A percentile compares a stretch with the other conserved stretches of the same genome.
Conservation (phyloP, 805 yeast genomes). For the Suhomyces canberraensis region DNA sequence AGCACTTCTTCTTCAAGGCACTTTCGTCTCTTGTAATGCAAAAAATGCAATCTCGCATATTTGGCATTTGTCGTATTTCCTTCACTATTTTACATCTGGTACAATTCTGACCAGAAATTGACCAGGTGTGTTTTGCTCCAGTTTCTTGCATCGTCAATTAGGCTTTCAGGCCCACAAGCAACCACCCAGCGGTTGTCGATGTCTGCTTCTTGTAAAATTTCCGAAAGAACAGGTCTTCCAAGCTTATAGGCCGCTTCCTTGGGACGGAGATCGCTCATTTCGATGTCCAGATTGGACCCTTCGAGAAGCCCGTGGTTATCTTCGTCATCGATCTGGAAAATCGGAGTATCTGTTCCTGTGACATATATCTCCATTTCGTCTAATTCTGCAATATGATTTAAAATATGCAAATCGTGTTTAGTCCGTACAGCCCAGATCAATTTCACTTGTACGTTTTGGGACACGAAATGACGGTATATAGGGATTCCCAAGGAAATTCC, state of each 20-base stretch:
- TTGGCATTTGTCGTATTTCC: too few relatives aligned
- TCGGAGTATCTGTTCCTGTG: slow-evolving; percentile 6
- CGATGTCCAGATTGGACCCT: slow-evolving; percentile 7
- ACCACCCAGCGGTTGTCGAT: slow-evolving; percentile 46
- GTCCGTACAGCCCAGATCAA: slow-evolving; percentile 56
- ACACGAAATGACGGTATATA: slow-evolving; percentile 40
- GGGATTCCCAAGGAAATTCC: slow-evolving; percentile 67
- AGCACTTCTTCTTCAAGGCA: too few relatives aligned
- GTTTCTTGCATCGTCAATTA: slow-evolving; percentile 38
- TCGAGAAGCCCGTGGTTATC: slow-evolving; percentile 17
- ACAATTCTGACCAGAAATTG: slow-evolving; percentile 44
- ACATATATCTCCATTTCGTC: slow-evolving; percentile 8
- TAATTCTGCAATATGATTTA: slow-evolving; percentile 30
- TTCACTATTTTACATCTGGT: slow-evolving; percentile 33
- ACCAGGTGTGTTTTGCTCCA: slow-evolving; percentile 37
- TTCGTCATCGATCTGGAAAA: slow-evolving; percentile 13
- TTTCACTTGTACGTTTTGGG: slow-evolving; percentile 22
- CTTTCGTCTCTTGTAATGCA: too few relatives aligned
- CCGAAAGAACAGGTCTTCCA: slow-evolving; percentile 44
- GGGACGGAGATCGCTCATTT: slow-evolving; percentile 20
- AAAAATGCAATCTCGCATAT: too few relatives aligned
- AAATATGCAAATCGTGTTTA: slow-evolving; percentile 45
- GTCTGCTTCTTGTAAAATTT: slow-evolving; percentile 25
- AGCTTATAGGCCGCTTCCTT: background rate
- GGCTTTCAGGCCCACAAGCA: slow-evolving; percentile 54